Evolutionary conservation across 768 basidiomycete species (phyloP), one percentile per base, ranked within the genome.

Genomic region (Sarcomyxa edulis): DNA sequence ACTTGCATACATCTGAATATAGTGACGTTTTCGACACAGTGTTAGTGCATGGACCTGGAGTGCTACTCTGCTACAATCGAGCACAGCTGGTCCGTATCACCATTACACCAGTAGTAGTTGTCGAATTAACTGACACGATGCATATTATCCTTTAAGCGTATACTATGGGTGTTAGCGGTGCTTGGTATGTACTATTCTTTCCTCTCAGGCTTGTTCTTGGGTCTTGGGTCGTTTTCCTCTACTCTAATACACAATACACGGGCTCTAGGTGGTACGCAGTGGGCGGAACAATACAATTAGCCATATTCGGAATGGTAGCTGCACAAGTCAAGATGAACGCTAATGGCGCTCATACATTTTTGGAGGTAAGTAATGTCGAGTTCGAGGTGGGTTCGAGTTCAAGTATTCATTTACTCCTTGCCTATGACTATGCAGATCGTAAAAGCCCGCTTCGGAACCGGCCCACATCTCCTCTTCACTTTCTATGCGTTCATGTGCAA

Each of bases 271-370:
- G 69, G 69, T 75, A 71, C 41, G 72, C 62, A 9, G 71, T 66
- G 1, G 69, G 73, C 2, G 71, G 67, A 25, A 77, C 75, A 0
- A 70, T 73, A 15, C 74, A 76, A 48, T 64, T 78, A 14, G 63
- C 64, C 5, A 63, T 76, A 40, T 78, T 78, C 39, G 69, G 65
- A 23, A 68, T 71, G 60, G 52, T 75, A 4, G 74, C 74, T 21
- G 68, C 72, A 1, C 72, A 76, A 48, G 68, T 78, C 8, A 81
- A 79, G 52, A 68, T 67, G 62, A 78, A 78, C 35, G 77, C 76
- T 0, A 75, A 75, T 22, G 68, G 69, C 11, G 74, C 74, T 0
- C 72, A 72, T 45, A 81, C 76, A 0, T 78, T 75, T 47, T 56
- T 76, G 18, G 75, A 81, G 50, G 68, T 64, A 42, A 22, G 4